These are phyloP conservation scores for Trichophyton simii DNA, from an alignment of 2,329 filamentous ascomycete species.

Conservation along the genomic window DNA sequence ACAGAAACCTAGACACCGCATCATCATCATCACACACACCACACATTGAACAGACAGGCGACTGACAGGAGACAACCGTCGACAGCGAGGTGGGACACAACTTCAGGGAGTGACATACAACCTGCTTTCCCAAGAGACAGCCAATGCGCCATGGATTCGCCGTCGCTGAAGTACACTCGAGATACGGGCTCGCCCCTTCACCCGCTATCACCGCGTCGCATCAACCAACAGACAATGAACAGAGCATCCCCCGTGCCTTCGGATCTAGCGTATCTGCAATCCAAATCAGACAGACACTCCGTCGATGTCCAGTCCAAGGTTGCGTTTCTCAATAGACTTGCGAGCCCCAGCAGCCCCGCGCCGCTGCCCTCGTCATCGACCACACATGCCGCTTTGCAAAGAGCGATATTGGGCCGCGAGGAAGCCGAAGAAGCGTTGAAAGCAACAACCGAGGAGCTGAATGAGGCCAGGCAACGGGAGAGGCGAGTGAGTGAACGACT, in stretches of 20 bases:
- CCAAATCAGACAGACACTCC: slow-evolving; percentile 24
- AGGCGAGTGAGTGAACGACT: slow-evolving; percentile 34
- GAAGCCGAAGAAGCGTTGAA: slow-evolving; percentile 33
- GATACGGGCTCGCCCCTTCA: slow-evolving; percentile 27
- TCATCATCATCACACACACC: too few relatives aligned
- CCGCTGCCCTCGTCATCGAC: slow-evolving; percentile 22
- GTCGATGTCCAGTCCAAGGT: slow-evolving; percentile 39
- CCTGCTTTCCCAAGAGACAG: too few relatives aligned
- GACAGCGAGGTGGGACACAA: neutral
- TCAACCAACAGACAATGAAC: slow-evolving; percentile 35
- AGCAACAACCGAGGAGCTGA: slow-evolving; percentile 25
- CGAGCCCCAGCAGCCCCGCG: slow-evolving; percentile 21
- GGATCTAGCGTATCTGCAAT: slow-evolving; percentile 25
- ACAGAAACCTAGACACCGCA: neutral
- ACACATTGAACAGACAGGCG: neutral
- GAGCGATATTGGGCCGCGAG: slow-evolving; percentile 35
- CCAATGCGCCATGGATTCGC: neutral
- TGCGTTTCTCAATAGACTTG: slow-evolving; percentile 37
- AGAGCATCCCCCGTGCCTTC: slow-evolving; percentile 29
- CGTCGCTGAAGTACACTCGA: slow-evolving; percentile 8
- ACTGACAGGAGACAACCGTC: neutral
- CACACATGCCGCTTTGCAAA: slow-evolving; percentile 33
- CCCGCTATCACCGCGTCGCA: slow-evolving; percentile 37
- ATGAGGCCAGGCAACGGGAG: slow-evolving; percentile 33
- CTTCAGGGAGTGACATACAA: neutral